Base-by-base conservation (phyloP, 2,329 filamentous ascomycete genomes). In the Venturiaceae sp. region DNA sequence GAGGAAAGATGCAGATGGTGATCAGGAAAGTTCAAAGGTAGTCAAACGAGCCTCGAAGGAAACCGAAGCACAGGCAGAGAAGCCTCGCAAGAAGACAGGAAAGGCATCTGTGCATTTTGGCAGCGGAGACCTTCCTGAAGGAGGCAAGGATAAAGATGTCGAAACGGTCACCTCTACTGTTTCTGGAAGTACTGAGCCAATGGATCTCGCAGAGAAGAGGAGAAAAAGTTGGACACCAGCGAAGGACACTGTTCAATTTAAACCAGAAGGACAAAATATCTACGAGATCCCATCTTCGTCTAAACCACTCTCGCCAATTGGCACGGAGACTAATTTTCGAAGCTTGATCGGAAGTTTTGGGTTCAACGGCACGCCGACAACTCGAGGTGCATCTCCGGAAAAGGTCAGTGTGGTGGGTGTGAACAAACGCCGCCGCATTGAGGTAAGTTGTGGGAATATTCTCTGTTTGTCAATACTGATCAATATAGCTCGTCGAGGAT, bases 201-300 rank as follows among this genome's bases (percentile, higher is more conserved):
- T 46, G 30, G 36, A 32, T 21, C 64, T 66, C 54, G 71, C 69
- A 1, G 62, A 69, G 2, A 54, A 60, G 3, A 63, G 72, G 58
- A 64, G 69, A 53, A 64, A 62, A 26, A 65, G 70, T 56, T 73
- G 71, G 72, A 73, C 72, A 21, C 72, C 71, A 5, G 61, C 66
- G 3, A 64, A 56, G 41, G 66, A 73, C 26, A 71, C 69, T 0
- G 32, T 53, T 23, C 58, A 28, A 61, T 60, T 34, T 58, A 61
- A 14, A 59, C 62, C 61, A 4, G 63, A 65, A 8, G 54, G 59
- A 1, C 59, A 60, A 26, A 60, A 60, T n/a, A 57, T 58, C 3
- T 71, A 71, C 44, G 66, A 65, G 34, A 39, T 50, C 14, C 53
- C 28, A 14, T 28, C 34, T 41, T 54, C 37, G 33, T 46, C 57